Conservation (phyloP, 2,329 filamentous ascomycete genomes). For the Curvularia verruculosa region DNA sequence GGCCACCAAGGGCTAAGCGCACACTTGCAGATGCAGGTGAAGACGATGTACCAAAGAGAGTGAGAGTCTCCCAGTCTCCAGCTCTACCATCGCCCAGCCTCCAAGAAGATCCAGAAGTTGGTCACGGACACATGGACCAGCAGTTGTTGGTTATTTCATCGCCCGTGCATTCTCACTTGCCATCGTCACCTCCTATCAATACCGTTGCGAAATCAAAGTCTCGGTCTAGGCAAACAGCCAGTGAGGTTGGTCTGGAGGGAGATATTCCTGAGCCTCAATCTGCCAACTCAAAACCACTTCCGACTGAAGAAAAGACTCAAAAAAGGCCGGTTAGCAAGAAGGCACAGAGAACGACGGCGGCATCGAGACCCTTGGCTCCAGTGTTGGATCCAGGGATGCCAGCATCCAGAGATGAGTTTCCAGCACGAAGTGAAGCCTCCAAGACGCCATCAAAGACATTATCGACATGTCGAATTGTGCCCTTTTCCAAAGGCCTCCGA, state of each 20-base stretch:
- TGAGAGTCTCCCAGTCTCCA: conserved; percentile 8
- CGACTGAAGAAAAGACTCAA: conserved; percentile 1
- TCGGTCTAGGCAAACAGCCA: conserved; percentile 3
- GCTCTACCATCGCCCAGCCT: conserved; percentile 15
- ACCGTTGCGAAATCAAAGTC: conserved; percentile 6
- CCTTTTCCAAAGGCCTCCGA: conserved; percentile 36
- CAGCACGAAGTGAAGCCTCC: conserved; percentile 10
- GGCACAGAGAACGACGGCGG: conserved; percentile 3
- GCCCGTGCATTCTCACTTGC: conserved; percentile 9
- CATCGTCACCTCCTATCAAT: conserved; percentile 8
- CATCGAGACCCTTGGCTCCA: conserved; percentile 1
- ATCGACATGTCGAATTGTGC: conserved; percentile 19
- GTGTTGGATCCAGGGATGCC: conserved; percentile 3
- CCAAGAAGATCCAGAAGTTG: conserved; percentile 35
- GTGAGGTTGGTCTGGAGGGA: not conserved
- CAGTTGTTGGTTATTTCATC: conserved; percentile 27
- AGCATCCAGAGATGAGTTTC: conserved; percentile 11
- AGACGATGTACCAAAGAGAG: conserved; percentile 7
- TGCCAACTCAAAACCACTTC: not conserved
- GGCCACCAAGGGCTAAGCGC: conserved; percentile 12
- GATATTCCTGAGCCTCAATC: not conserved
- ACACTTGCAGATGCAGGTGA: not conserved
- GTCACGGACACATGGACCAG: conserved; percentile 41
- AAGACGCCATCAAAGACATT: conserved; percentile 20
- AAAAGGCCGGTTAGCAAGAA: conserved; percentile 11